Base-by-base conservation (phyloP, 768 basidiomycete genomes). In the Boletus speciosus region DNA sequence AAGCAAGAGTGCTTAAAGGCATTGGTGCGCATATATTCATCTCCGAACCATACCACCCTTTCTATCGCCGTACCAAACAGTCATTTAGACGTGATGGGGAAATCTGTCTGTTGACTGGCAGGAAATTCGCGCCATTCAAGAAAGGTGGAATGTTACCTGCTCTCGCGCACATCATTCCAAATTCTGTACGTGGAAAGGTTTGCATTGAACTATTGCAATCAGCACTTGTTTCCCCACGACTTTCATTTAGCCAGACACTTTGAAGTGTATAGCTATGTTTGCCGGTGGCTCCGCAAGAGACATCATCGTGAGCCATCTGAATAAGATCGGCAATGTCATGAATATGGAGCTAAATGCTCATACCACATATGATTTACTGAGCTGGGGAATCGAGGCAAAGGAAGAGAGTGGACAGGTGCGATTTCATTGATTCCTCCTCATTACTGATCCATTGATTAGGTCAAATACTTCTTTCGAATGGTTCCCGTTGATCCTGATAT, bases 81-180 rank as follows among this genome's bases (percentile, higher is more conserved):
- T 50, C 32, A 21, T 51, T 50, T 1, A 53, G 29, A 51, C 55
- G 45, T 25, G 55, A 56, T 25, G 55, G 52, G 16, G 8, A 3
- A 1, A 21, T 4, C 32, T 54, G 54, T n/a, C 34, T 55, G 41
- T 40, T 55, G 25, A 55, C 52, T 0, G 8, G 8, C 25, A 1
- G 0, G 0, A 0, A 23, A 46, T 56, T 56, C 19, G 0, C 0
- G 23, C 55, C 53, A 27, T 56, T 42, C 35, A 1, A 47, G 5
- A 1, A 15, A 1, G 1, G 0, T 35, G 52, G 48, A 29, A 21
- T 51, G 12, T 0, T 1, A n/a, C 47, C 52, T 34, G 8, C 12
- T 27, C 32, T 53, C 0, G 32, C 25, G 0, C 39, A 42, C 25
- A 44, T 56, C 23, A 34, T 56, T 29, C 46, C 55, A n/a, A 32